Evolutionary conservation across 2,329 filamentous ascomycete genomes (phyloP), one percentile per base, ranked within the genome.

Genomic region (Aspergillus aculeatinus): DNA sequence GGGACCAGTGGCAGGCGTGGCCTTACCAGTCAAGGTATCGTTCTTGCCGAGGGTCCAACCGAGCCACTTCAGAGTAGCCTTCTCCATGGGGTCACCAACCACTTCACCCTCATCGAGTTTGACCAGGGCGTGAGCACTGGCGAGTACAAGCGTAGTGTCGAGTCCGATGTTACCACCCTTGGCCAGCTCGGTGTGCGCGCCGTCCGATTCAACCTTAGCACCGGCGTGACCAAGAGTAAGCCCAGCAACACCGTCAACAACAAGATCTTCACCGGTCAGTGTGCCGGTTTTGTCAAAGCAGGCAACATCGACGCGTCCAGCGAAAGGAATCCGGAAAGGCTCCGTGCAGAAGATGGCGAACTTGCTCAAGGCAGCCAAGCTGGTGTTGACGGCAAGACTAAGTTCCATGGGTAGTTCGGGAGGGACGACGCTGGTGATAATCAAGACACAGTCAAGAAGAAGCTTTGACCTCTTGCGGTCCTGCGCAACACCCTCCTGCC

Each of bases 251-350:
- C 95, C 95, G 74, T 99, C 94, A 21, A 99, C 95, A 11, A 99
- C 92, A 48, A 99, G 82, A 73, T 99, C 94, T 74, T 99, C 95
- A 53, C 95, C 95, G 42, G 95, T 99, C 60, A 99, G 79, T 1
- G 95, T 99, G 66, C 95, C 95, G 12, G 95, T 99, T 83, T 99
- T 99, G 79, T 99, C 95, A 67, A 99, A 99, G 80, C 95, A 99
- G 64, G 95, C 93, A 57, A 99, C 85, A 75, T 99, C 96, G 61
- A 99, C 90, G 65, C 95, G 91, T 33, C 95, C 95, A 66, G 93
- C 96, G 69, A 90, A 98, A 0, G 96, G 96, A 70, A 99, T 99
- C 59, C 95, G 89, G 87, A 99, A 99, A 29, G 95, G 95, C 76
- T 99, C 96, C 2, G 95, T 99, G 75, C 95, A 99, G 82, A 96